A percentile compares a stretch with the other conserved stretches of the same genome.
Conservation (phyloP, 2,329 filamentous ascomycete genomes). For the Chrysoporthe cubensis region DNA sequence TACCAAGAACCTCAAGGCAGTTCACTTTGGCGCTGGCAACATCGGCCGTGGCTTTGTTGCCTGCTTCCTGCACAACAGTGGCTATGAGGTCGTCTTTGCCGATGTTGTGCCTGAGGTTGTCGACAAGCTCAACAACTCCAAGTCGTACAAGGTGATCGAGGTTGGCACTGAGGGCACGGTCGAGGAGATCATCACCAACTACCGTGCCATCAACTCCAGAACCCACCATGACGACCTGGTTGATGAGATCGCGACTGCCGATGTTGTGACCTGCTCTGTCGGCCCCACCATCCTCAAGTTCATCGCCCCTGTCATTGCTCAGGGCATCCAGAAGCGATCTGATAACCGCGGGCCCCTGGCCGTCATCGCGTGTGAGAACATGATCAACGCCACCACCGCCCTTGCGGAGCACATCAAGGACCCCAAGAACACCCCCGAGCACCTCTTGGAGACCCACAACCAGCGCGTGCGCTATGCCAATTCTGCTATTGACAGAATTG, state of each 20-base stretch:
- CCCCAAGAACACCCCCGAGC: conserved; percentile 69
- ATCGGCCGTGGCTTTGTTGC: conserved; percentile 87
- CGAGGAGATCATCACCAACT: conserved; percentile 87
- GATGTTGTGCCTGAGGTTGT: conserved; percentile 90
- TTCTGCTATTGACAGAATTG: conserved; percentile 97
- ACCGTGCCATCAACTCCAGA: conserved; percentile 95
- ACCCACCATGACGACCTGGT: conserved; percentile 80
- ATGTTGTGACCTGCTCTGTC: conserved; percentile 94
- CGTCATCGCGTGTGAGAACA: conserved; percentile 98
- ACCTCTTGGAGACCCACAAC: conserved; percentile 69
- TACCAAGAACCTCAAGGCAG: conserved; percentile 63
- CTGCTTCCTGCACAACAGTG: conserved; percentile 91
- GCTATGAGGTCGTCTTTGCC: conserved; percentile 94
- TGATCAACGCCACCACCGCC: conserved; percentile 90
- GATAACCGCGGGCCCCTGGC: conserved; percentile 69
- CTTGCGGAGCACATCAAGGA: conserved; percentile 81
- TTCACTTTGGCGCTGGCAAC: conserved; percentile 87
- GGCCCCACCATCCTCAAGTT: conserved; percentile 96
- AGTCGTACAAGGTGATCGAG: conserved; percentile 89
- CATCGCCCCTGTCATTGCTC: conserved; percentile 93
- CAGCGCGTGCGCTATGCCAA: conserved; percentile 89
- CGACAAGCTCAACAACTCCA: conserved; percentile 72
- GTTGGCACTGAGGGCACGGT: conserved; percentile 83
- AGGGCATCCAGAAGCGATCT: conserved; percentile 83
- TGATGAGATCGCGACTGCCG: conserved; percentile 82